Conservation (phyloP, 2,329 filamentous ascomycete genomes). For the Calonectria fujianensis region DNA sequence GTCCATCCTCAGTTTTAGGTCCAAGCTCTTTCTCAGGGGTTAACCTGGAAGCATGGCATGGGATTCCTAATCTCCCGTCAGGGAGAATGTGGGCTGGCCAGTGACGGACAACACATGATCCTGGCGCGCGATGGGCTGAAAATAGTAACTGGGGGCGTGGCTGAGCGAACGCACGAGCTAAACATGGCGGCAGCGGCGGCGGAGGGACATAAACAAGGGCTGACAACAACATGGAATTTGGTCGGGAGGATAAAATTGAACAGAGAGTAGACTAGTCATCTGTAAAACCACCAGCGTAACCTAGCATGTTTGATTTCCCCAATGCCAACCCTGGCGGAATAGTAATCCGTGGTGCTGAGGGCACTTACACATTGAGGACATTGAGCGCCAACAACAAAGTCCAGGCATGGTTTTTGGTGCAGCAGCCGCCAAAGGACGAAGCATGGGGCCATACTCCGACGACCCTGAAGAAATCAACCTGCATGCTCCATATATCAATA, state of each 20-base stretch:
- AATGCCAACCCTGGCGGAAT: background rate
- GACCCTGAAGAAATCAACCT: background rate
- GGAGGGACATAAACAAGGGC: conserved; percentile 16
- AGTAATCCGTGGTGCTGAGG: background rate
- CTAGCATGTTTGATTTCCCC: background rate
- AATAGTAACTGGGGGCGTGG: conserved; percentile 53
- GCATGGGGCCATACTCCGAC: background rate
- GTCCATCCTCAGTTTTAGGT: background rate
- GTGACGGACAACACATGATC: conserved; percentile 15
- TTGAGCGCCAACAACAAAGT: background rate
- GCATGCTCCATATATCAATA: background rate
- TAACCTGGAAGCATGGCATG: background rate
- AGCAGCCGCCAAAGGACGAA: background rate
- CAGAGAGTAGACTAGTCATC: background rate
- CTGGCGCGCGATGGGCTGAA: conserved; percentile 33
- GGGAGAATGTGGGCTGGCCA: conserved; percentile 4
- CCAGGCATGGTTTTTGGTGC: background rate
- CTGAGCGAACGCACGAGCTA: conserved; percentile 44
- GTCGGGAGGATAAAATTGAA: background rate
- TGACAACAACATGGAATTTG: conserved; percentile 8
- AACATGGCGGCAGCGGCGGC: conserved; percentile 23
- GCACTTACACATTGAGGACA: background rate
- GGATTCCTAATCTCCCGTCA: conserved; percentile 12
- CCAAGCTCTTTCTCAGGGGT: background rate
- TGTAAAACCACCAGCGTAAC: background rate